phyloP scores from a whole-genome alignment of 345 rosid species.

The Laguncularia racemosa region DNA sequence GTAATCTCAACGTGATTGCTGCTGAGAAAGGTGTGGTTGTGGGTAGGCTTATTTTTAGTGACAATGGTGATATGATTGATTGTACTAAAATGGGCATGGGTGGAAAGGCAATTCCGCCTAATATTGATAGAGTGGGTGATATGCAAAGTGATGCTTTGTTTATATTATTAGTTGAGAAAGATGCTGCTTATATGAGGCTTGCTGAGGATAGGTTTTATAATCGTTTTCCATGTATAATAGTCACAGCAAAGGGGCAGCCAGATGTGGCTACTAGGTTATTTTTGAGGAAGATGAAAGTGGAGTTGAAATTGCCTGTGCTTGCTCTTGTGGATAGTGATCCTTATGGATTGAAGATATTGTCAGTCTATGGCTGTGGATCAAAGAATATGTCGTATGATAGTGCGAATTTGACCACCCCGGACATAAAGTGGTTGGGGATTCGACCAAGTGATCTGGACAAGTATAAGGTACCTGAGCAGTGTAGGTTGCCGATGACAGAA shows the following conservation, averaged over 20 bases:
- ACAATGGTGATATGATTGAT: conserved; percentile 95
- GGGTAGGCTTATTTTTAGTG: conserved; percentile 88
- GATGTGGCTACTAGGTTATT: conserved; percentile 96
- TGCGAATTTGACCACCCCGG: conserved; percentile 89
- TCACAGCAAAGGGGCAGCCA: conserved; percentile 93
- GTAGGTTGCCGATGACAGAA: conserved; percentile 95
- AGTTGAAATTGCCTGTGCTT: conserved; percentile 83
- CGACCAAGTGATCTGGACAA: conserved; percentile 93
- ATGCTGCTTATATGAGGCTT: conserved; percentile 86
- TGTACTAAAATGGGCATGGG: conserved; percentile 99
- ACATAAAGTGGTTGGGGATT: conserved; percentile 93
- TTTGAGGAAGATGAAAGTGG: conserved; percentile 88
- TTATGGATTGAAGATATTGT: conserved; percentile 83
- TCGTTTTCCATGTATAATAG: conserved; percentile 89
- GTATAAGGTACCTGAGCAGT: conserved; percentile 84
- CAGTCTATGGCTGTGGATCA: conserved; percentile 95
- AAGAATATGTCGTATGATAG: conserved; percentile 99
- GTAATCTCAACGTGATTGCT: conserved; percentile 89
- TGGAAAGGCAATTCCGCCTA: conserved; percentile 97
- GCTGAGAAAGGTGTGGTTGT: conserved; percentile 95
- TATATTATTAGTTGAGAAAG: conserved; percentile 82
- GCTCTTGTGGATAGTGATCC: conserved; percentile 98
- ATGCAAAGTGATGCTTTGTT: conserved; percentile 91
- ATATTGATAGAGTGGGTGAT: conserved; percentile 89
- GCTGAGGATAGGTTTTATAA: conserved; percentile 96